These are phyloP conservation scores for Pyrenophora teres DNA, from an alignment of 2,329 filamentous ascomycete species.

Conservation along the genomic window DNA sequence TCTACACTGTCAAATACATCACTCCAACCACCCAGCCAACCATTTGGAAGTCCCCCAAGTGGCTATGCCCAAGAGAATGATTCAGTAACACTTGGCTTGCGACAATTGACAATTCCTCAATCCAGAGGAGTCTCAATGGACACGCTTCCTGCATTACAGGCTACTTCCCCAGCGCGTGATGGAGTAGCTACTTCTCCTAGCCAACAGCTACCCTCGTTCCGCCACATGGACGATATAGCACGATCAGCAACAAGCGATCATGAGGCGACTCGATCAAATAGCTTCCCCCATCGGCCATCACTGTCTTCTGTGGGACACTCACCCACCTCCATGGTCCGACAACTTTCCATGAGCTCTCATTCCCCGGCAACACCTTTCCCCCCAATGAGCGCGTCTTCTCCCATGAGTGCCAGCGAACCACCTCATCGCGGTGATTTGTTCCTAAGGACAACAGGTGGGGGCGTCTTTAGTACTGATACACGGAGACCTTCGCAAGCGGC, in stretches of 20 bases:
- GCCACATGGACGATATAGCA: constrained; percentile 42
- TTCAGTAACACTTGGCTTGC: constrained; percentile 34
- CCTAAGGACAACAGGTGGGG: constrained; percentile 35
- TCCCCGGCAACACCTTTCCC: constrained; percentile 41
- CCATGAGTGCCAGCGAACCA: constrained; percentile 38
- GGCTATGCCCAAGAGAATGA: constrained; percentile 27
- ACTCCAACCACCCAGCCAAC: constrained; percentile 20
- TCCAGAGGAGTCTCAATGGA: constrained; percentile 34
- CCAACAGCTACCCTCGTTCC: constrained; percentile 41
- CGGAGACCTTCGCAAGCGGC: constrained; percentile 45
- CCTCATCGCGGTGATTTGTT: constrained; percentile 38
- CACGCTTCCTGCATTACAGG: constrained; percentile 45
- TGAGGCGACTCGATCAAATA: constrained; percentile 33
- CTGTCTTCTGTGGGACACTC: constrained; percentile 45
- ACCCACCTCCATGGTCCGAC: constrained; percentile 40
- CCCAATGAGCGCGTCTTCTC: constrained; percentile 39
- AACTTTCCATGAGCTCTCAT: constrained; percentile 41
- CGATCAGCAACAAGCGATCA: constrained; percentile 41
- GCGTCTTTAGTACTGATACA: constrained; percentile 33
- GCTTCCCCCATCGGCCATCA: constrained; percentile 42
- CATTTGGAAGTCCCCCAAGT: constrained; percentile 25
- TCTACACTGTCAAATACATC: constrained; percentile 16
- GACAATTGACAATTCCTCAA: constrained; percentile 39
- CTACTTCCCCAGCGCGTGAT: constrained; percentile 38
- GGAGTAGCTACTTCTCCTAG: constrained; percentile 34